Percentiles rank a stretch among this genome's conserved stretches.
phyloP scores from a whole-genome alignment of 352 stramenopile genomes.

The Globisporangium okanoganense region DNA sequence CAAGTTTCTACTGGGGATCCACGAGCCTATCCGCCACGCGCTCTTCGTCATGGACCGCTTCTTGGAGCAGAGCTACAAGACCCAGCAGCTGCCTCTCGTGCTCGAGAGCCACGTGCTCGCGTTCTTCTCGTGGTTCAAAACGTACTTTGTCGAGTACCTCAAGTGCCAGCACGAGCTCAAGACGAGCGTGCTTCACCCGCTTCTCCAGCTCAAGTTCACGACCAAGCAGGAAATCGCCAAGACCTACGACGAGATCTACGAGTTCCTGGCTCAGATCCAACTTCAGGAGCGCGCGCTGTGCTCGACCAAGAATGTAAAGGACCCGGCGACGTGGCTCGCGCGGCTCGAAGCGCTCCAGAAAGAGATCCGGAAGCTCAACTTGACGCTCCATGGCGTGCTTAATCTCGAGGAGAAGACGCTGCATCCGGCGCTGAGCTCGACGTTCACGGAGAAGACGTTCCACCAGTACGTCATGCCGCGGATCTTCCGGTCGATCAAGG shows the following conservation, averaged over 20 bases:
- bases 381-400: slow-evolving; percentile 59
- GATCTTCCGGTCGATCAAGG: slow-evolving; percentile 68
- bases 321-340: slow-evolving; percentile 46
- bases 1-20: slow-evolving; percentile 66
- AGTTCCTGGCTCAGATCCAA: slow-evolving; percentile 54
- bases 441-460: slow-evolving; percentile 76
- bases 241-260: slow-evolving; percentile 67
- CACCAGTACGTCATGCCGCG: slow-evolving; percentile 70
- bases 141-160: slow-evolving; percentile 74
- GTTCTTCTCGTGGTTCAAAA: slow-evolving; percentile 80
- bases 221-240: slow-evolving; percentile 58
- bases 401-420: slow-evolving; percentile 75
- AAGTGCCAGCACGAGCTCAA: slow-evolving; percentile 67
- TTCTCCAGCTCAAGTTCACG: slow-evolving; percentile 46
- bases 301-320: slow-evolving; percentile 31
- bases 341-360: slow-evolving; percentile 63
- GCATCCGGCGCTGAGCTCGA: slow-evolving; percentile 45
- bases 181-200: slow-evolving; percentile 46
- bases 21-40: slow-evolving; percentile 76
- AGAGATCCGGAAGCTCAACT: slow-evolving; percentile 63
- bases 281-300: slow-evolving; percentile 48
- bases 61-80: slow-evolving; percentile 50
- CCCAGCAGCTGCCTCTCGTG: slow-evolving; percentile 18
- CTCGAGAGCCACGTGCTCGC: slow-evolving; percentile 44
- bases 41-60: slow-evolving; percentile 84